phyloP scores from a whole-genome alignment of 2,329 filamentous ascomycete genomes.

The Fusarium drepaniforme region DNA sequence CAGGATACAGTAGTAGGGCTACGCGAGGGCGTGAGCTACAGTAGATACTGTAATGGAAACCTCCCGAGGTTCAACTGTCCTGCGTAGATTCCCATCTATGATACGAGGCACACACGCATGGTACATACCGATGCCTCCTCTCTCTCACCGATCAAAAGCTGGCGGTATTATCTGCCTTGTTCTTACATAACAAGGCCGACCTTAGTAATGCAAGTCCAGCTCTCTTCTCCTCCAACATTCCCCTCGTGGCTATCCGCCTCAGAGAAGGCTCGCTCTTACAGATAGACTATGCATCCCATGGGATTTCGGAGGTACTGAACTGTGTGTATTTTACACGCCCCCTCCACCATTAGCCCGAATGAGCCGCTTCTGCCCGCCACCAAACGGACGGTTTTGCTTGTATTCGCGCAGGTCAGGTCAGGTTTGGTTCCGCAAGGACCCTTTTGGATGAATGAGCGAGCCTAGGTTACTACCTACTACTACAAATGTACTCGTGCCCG shows the following conservation, averaged over 20 bases:
- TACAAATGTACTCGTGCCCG: background rate
- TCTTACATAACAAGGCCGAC: conserved; percentile 13
- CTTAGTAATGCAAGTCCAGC: conserved; percentile 12
- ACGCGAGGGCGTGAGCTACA: background rate
- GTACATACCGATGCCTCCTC: conserved; percentile 7
- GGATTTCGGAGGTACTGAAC: background rate
- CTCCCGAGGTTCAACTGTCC: background rate
- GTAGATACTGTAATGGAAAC: background rate
- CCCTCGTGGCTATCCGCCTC: conserved; percentile 15
- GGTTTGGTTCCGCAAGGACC: conserved; percentile 7
- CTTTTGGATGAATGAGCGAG: background rate
- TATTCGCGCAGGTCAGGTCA: conserved; percentile 16
- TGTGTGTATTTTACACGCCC: conserved; percentile 5
- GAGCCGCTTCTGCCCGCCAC: conserved; percentile 36
- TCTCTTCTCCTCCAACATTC: conserved; percentile 3
- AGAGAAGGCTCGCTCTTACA: background rate
- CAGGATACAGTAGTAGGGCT: background rate
- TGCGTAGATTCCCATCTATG: background rate
- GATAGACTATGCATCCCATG: background rate
- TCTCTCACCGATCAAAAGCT: conserved; percentile 13
- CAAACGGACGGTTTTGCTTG: conserved; percentile 12
- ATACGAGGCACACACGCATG: conserved; percentile 19
- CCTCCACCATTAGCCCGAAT: conserved; percentile 32
- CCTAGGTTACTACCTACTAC: no score
- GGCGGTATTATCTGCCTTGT: background rate